Base-by-base conservation (phyloP, 2,329 filamentous ascomycete genomes). In the Neonectria ditissima region DNA sequence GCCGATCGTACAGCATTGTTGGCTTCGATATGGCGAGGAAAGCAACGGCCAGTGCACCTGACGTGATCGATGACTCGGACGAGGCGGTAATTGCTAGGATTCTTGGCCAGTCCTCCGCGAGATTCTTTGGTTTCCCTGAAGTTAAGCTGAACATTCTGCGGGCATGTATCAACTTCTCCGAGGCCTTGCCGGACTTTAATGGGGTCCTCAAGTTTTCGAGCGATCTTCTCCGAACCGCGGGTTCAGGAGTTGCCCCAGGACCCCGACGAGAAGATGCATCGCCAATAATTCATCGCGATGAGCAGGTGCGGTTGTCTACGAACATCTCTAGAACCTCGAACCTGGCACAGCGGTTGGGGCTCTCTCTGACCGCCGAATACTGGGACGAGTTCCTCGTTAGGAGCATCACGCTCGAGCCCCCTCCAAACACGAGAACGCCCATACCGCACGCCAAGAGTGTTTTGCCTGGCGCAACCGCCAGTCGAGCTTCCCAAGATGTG, bases 301-400 rank as follows among this genome's bases (percentile, higher is more conserved):
- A 98, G 74, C 96, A 99, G 79, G 83, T 92, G 22, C 89, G 92
- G 26, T 82, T 98, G n/a, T 85, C 90, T 50, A 92, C 92, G 47
- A 97, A 95, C 70, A 94, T 99, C 63, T 88, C 90, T 37, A 91
- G 95, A 66, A 97, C 94, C 0, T 88, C 94, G 30, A 87, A 85
- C 32, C 87, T 96, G n/a, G 91, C 92, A 1, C 87, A 87, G 64
- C 90, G 92, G 63, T 80, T 97, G 26, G 94, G 94, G 1, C 80
- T 94, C 28, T 81, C 86, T 59, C 79, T 95, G 44, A 85, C 89
- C 55, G 94, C 93, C 6, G 92, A 96, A 70, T 99, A 97, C 75
- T 99, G 96, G 96, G 96, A 99, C 76, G 93, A 97, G 73, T 98
- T 98, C 71, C 83, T 99, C 9, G 86, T 99, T 50, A 89, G 96